phyloP scores from a whole-genome alignment of 768 basidiomycete genomes.

The Leccinellum albellum region DNA sequence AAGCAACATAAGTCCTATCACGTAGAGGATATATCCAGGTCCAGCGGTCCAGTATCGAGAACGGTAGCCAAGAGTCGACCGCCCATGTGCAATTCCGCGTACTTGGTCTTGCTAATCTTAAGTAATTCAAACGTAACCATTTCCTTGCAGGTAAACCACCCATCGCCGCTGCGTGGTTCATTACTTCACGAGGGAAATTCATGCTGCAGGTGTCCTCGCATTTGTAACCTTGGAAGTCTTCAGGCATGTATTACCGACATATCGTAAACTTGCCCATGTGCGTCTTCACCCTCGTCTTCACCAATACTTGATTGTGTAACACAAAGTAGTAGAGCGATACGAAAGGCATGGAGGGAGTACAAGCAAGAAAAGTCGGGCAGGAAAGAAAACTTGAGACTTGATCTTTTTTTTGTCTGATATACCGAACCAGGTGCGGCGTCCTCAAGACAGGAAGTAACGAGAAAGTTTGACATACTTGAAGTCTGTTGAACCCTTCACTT shows the following conservation, averaged over 20 bases:
- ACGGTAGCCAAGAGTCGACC: background rate
- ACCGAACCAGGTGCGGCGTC: slow-evolving; percentile 49
- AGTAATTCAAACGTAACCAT: slow-evolving; percentile 18
- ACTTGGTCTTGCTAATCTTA: slow-evolving; percentile 19
- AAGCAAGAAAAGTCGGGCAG: slow-evolving; percentile 52
- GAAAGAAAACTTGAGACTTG: slow-evolving; percentile 68
- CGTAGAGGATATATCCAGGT: background rate
- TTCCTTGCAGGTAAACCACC: background rate
- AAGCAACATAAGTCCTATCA: too few relatives aligned
- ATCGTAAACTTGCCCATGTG: slow-evolving; percentile 36
- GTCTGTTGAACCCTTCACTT: slow-evolving; percentile 39
- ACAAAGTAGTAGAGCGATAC: slow-evolving; percentile 47
- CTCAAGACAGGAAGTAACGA: slow-evolving; percentile 47
- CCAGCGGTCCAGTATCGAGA: slow-evolving; percentile 7
- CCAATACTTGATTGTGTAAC: slow-evolving; percentile 39
- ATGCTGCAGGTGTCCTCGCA: slow-evolving; percentile 12
- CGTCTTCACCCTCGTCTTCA: slow-evolving; percentile 36
- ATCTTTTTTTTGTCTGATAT: slow-evolving; percentile 47
- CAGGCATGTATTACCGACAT: slow-evolving; percentile 36
- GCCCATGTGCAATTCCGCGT: background rate
- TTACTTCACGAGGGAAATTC: slow-evolving; percentile 20
- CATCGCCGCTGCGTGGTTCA: slow-evolving; percentile 7
- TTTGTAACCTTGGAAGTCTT: slow-evolving; percentile 27
- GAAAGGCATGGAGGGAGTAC: slow-evolving; percentile 36
- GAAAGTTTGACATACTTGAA: slow-evolving; percentile 51